Base-by-base conservation (phyloP, 1,284 basidiomycete species). In the Sporisorium reilianum region DNA sequence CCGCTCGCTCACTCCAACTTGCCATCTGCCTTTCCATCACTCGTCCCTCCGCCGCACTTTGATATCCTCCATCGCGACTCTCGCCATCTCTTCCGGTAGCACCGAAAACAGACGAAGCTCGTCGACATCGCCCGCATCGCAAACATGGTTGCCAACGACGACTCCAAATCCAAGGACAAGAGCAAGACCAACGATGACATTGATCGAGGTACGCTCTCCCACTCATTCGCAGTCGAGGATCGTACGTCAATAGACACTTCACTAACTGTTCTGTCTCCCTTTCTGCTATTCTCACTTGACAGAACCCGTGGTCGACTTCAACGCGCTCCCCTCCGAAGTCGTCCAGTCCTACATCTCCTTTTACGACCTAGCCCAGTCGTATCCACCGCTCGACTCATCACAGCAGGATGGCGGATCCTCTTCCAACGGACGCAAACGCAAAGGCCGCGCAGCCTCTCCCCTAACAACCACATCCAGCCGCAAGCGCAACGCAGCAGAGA, bases 271-370 rank as follows among this genome's bases (percentile, higher is more conserved):
- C 5, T 23, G n/a, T 6, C 50, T 18, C 11, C 6, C 6, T 14
- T 46, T 9, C 18, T 22, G 22, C 23, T 36, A 11, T n/a, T 0
- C 4, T 16, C 32, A 55, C n/a, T n/a, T n/a, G n/a, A 46, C 54
- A 68, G 75, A 78, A n/a, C 50, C 67, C 3, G 65, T 77, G 5
- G 63, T 80, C 51, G 79, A 80, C 67, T 80, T 80, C 42, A 46
- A 74, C 28, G 68, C 70, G 2, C 57, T 80, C 4, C 60, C 79
- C 8, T 45, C 77, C 46, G 67, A 69, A 32, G 79, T 76, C 0
- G 50, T 80, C 2, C 71, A 80, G 44, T 70, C 77, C 0, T 80
- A 80, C 59, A 55, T 80, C 40, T 70, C 79, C 12, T 74, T 77
- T 50, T 80, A 63, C 55, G 69, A 80, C 40, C 67, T 80, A 7